Conservation (phyloP, 345 rosid species). For the Eucalyptus polybractea region DNA sequence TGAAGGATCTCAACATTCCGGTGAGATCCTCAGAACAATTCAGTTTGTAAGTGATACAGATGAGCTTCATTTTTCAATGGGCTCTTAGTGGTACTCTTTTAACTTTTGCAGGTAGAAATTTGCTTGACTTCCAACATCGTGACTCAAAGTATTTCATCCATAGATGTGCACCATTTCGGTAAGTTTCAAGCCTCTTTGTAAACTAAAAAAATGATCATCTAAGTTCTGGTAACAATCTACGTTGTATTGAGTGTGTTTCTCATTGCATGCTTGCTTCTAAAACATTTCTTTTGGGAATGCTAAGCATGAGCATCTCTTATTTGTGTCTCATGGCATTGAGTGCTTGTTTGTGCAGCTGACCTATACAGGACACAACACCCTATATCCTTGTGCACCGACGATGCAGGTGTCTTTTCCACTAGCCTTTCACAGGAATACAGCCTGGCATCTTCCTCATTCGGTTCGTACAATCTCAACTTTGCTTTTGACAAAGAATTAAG, state of each 20-base stretch:
- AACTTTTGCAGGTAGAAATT: conserved; percentile 76
- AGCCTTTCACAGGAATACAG: conserved; percentile 58
- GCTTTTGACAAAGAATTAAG: neutral
- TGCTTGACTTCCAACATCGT: conserved; percentile 88
- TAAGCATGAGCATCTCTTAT: neutral
- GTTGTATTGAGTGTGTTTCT: neutral
- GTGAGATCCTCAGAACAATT: conserved; percentile 13
- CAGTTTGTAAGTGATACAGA: neutral
- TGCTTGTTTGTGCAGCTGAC: conserved; percentile 30
- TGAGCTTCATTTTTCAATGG: neutral
- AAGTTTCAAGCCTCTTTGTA: conserved; percentile 1
- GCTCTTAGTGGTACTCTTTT: neutral
- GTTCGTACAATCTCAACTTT: conserved; percentile 16
- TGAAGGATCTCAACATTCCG: conserved; percentile 60
- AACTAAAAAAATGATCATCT: neutral
- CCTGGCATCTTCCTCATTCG: conserved; percentile 65
- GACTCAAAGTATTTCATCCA: conserved; percentile 71
- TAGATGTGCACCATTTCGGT: conserved; percentile 91
- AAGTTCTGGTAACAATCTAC: neutral
- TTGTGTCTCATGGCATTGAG: neutral
- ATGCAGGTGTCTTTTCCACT: conserved; percentile 81
- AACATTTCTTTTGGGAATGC: neutral
- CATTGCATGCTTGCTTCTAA: neutral
- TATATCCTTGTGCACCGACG: conserved; percentile 74
- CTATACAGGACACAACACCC: conserved; percentile 69